Evolutionary conservation across 1,284 basidiomycete genomes (phyloP), one percentile per base, ranked within the genome.

Genomic region (Coniferiporia sulphurascens): DNA sequence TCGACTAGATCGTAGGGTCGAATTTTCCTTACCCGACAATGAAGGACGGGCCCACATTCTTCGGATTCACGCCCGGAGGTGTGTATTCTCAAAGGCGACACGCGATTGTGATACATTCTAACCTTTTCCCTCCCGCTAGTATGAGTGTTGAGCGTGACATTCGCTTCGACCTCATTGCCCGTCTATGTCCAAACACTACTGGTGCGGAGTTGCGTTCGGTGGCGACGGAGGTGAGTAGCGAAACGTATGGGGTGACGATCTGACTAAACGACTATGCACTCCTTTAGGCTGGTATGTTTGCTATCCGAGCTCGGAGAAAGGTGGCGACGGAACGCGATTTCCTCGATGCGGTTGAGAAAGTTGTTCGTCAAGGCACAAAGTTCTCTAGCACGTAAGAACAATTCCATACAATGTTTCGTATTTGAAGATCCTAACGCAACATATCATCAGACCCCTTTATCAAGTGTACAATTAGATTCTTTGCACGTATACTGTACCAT

Each of bases 91-190:
- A 51, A n/a, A 32, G 49, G 35, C 3, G n/a, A 52, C 22, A 22
- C 17, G 22, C 17, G 10, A 36, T 5, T 5, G 27, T 27, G 27
- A 53, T 51, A 10, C 55, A 66, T 5, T 58, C 27, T 56, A 38
- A 62, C 55, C 12, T 8, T 15, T 27, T 60, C 45, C 46, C 55
- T 45, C 46, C 55, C 45, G 53, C 21, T 64, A 95, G 94, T 73
- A 99, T 99, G 97, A 96, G 91, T 62, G 93, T 96, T 35, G 96
- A 98, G 73, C 83, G 95, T 62, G 91, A 96, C 69, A 99, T 99
- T 68, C 92, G 97, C 59, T 99, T 96, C 73, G 95, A 98, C 70
- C 84, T 99, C 45, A 97, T 99, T 68, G 95, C 96, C 19, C 87
- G 97, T 38, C 76, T 99, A 61, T 99, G 97, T 73, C 96, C 97